Evolutionary conservation across 768 basidiomycete genomes (phyloP).

Genomic region (Ephemerocybe angulata): DNA sequence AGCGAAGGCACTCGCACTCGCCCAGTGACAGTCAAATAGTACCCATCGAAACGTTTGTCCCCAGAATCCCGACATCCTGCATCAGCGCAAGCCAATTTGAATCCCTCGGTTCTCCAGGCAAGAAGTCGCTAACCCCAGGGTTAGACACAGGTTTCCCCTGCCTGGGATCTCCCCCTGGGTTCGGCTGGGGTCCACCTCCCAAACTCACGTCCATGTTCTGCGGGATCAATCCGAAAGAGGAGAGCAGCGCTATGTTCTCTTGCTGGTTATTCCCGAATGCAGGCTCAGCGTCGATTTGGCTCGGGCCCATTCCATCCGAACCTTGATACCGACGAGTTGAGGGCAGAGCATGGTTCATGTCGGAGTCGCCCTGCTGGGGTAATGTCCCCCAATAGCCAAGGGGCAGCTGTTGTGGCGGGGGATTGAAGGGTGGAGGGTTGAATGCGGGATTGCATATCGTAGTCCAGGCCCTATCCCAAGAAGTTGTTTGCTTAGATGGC

Average conservation of each 20-base stretch:
- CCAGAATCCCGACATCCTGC: constrained; percentile 48
- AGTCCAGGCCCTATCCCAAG: no score
- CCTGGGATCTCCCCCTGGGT: not conserved
- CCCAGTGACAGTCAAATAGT: no score
- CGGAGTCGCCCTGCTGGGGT: not conserved
- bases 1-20: constrained; percentile 49
- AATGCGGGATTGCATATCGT: no score
- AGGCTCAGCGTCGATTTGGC: not conserved
- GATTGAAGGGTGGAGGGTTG: no score
- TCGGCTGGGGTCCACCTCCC: not conserved
- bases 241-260: constrained; percentile 7
- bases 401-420: no score
- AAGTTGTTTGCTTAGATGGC: no score
- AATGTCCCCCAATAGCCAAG: not conserved
- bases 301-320: not conserved
- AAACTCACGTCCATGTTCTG: not conserved
- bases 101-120: constrained; percentile 43
- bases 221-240: not conserved
- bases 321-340: not conserved
- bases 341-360: not conserved
- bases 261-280: not conserved
- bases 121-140: constrained; percentile 36
- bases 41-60: constrained; percentile 15
- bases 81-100: constrained; percentile 49
- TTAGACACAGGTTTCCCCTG: constrained; percentile 7